A percentile compares a stretch with the other conserved stretches of the same genome.
phyloP scores from a whole-genome alignment of 305 asterid genomes.

The Solanum hybrid region DNA sequence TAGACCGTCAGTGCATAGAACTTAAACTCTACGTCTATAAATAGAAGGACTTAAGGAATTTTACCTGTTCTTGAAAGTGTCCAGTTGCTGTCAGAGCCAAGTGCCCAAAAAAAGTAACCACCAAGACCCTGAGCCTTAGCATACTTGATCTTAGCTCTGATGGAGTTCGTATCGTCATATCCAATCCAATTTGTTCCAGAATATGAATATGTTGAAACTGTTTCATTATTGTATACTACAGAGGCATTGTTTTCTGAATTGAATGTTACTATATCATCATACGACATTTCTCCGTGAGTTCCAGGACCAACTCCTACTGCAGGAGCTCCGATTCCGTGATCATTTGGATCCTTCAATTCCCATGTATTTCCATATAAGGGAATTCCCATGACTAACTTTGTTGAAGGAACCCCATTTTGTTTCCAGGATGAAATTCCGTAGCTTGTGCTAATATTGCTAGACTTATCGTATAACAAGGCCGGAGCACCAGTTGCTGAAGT shows the following conservation, averaged over 20 bases:
- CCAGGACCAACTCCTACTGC: conserved; percentile 52
- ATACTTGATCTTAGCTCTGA: conserved; percentile 28
- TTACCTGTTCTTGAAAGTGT: conserved; percentile 48
- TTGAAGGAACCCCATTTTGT: conserved; percentile 16
- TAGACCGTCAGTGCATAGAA: neutral
- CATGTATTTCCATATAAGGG: conserved; percentile 55
- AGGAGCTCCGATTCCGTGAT: conserved; percentile 48
- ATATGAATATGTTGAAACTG: conserved; percentile 47
- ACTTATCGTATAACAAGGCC: conserved; percentile 34
- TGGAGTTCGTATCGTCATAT: conserved; percentile 36
- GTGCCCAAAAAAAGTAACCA: conserved; percentile 69
- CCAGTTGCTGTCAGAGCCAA: conserved; percentile 51
- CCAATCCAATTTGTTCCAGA: conserved; percentile 45
- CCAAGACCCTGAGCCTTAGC: conserved; percentile 47
- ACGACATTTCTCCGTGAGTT: conserved; percentile 28
- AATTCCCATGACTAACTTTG: conserved; percentile 47
- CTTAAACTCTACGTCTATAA: neutral
- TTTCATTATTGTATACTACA: conserved; percentile 33
- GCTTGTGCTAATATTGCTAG: conserved; percentile 45
- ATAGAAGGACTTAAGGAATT: neutral
- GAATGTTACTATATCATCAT: conserved; percentile 29
- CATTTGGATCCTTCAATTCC: conserved; percentile 38
- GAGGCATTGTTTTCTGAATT: conserved; percentile 31
- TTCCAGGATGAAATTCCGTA: conserved; percentile 49
- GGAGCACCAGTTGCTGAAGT: conserved; percentile 32